phyloP scores from a whole-genome alignment of 306 rosid genomes.

The Cucurbita maxima region DNA sequence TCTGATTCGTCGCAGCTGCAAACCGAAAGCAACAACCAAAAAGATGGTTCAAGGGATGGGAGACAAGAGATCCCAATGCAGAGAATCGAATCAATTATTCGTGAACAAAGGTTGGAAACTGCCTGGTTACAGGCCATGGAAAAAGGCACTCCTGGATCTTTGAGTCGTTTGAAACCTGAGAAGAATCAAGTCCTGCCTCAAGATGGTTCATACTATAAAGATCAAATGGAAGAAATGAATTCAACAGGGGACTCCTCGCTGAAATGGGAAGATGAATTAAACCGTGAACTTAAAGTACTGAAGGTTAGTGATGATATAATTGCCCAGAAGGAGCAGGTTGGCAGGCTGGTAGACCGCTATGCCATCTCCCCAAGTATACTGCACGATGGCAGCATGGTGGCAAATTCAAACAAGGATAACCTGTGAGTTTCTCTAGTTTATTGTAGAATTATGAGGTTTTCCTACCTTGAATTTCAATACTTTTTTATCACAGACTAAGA shows the following conservation, averaged over 20 bases:
- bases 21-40: constrained; percentile 31
- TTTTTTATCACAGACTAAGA: background rate
- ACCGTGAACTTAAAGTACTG: constrained; percentile 40
- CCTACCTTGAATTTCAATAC: background rate
- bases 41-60: constrained; percentile 27
- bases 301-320: constrained; percentile 37
- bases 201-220: constrained; percentile 45
- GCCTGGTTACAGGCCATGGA: constrained; percentile 90
- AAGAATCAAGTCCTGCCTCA: constrained; percentile 91
- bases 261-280: constrained; percentile 51
- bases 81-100: constrained; percentile 86
- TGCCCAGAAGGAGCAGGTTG: constrained; percentile 46
- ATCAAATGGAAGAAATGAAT: constrained; percentile 42
- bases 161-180: constrained; percentile 73
- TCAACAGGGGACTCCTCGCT: constrained; percentile 47
- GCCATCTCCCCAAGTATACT: constrained; percentile 90
- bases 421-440: constrained; percentile 46
- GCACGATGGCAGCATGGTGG: constrained; percentile 54
- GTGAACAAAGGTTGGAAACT: constrained; percentile 86
- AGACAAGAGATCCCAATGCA: constrained; percentile 65
- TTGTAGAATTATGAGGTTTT: background rate
- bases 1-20: constrained; percentile 42
- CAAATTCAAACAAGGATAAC: constrained; percentile 52
- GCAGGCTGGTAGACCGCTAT: constrained; percentile 37
- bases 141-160: constrained; percentile 78